These are phyloP conservation scores for Xylaria multiplex DNA, from an alignment of 2,329 filamentous ascomycete species.

Conservation along the genomic window DNA sequence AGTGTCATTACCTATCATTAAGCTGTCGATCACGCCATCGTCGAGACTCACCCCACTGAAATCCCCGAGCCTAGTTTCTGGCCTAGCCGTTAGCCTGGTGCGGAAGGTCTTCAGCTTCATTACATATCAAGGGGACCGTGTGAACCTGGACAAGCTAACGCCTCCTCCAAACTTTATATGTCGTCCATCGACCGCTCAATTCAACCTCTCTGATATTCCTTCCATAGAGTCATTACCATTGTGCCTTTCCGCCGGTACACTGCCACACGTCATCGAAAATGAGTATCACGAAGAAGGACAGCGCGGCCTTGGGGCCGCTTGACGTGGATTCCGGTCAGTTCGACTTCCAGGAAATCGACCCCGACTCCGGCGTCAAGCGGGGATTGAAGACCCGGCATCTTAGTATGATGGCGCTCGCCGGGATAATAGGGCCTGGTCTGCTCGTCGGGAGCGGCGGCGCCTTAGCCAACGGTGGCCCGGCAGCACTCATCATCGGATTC, in stretches of 20 bases:
- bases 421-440: conserved; percentile 74
- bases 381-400: conserved; percentile 72
- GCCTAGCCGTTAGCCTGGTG: conserved; percentile 15
- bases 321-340: conserved; percentile 34
- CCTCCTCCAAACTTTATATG: background rate
- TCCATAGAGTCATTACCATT: background rate
- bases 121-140: conserved; percentile 15
- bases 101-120: conserved; percentile 2
- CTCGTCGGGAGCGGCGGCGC: conserved; percentile 78
- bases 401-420: conserved; percentile 70
- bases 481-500: conserved; percentile 78
- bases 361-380: conserved; percentile 72
- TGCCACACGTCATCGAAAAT: conserved; percentile 17
- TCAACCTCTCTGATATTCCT: background rate
- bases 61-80: background rate
- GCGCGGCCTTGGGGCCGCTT: conserved; percentile 25
- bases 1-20: background rate
- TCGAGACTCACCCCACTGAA: conserved; percentile 14
- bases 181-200: background rate
- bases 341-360: conserved; percentile 63
- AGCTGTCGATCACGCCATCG: conserved; percentile 33
- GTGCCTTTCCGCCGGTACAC: background rate
- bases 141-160: conserved; percentile 8
- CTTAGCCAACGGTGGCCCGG: conserved; percentile 74
- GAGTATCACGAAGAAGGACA: conserved; percentile 25